phyloP scores from a whole-genome alignment of 2,329 filamentous ascomycete species.

The Xenosphaeropsis pyriputrescens region DNA sequence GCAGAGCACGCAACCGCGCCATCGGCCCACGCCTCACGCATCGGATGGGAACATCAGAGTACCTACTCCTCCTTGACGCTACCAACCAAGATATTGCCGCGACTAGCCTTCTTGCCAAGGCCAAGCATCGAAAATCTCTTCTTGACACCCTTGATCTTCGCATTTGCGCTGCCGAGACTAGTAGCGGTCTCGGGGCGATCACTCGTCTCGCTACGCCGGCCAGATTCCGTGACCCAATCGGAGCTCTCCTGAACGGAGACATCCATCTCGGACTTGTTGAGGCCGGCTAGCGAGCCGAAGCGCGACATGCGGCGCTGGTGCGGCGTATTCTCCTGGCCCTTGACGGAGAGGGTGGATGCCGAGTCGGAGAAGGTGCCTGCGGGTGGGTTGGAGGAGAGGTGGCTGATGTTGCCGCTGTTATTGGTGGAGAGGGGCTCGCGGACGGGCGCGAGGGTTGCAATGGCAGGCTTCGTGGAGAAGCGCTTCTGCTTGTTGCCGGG shows the following conservation, averaged over 20 bases:
- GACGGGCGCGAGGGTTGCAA: background rate
- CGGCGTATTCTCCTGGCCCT: background rate
- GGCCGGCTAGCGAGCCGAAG: background rate
- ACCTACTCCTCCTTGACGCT: slow-evolving; percentile 12
- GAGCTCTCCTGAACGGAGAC: slow-evolving; percentile 2
- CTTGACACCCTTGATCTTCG: slow-evolving; percentile 16
- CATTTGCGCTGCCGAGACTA: slow-evolving; percentile 6
- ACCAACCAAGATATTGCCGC: slow-evolving; percentile 13
- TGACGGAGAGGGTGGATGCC: background rate
- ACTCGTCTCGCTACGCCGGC: slow-evolving; percentile 7
- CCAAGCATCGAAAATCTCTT: slow-evolving; percentile 17
- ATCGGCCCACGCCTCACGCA: too few species aligned
- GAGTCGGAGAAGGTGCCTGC: background rate
- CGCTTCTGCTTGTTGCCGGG: slow-evolving; percentile 2
- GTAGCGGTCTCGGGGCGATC: slow-evolving; percentile 7
- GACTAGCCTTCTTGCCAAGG: slow-evolving; percentile 20
- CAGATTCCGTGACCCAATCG: background rate
- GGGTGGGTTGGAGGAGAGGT: background rate
- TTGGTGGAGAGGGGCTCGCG: background rate
- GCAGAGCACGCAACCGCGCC: too few species aligned
- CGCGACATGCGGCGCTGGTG: too few species aligned
- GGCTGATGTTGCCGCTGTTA: background rate
- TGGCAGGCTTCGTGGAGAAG: background rate
- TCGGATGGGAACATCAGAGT: background rate
- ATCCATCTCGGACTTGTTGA: background rate